phyloP scores from a whole-genome alignment of 1,284 basidiomycete genomes.

The Cystobasidium pallidum region DNA sequence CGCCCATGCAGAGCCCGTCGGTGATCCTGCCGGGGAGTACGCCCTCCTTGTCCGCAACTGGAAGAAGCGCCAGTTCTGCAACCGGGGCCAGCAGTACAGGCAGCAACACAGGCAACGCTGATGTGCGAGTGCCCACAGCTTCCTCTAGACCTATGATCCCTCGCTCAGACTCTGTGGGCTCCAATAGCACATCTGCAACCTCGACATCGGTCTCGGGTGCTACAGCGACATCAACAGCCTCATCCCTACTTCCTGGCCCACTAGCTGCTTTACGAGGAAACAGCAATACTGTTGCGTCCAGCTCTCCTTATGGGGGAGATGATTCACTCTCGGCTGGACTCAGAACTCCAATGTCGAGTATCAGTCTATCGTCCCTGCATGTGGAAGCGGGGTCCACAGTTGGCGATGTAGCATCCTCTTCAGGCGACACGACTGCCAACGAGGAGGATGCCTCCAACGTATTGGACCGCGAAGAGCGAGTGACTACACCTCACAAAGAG shows the following conservation, averaged over 20 bases:
- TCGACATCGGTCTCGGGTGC: conserved; percentile 26
- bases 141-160: conserved; percentile 5
- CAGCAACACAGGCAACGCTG: not conserved
- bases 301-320: conserved; percentile 18
- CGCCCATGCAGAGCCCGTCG: conserved; percentile 31
- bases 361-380: conserved; percentile 30
- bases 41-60: not conserved
- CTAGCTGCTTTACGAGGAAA: conserved; percentile 11
- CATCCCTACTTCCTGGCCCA: conserved; percentile 34
- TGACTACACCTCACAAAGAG: conserved; percentile 8
- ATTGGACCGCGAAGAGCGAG: conserved; percentile 4
- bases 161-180: conserved; percentile 6
- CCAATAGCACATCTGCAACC: conserved; percentile 24
- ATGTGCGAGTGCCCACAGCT: not conserved
- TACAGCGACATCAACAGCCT: conserved; percentile 27
- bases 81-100: conserved; percentile 13
- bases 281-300: conserved; percentile 9
- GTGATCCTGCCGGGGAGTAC: conserved; percentile 8
- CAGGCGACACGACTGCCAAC: conserved; percentile 25
- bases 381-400: conserved; percentile 32
- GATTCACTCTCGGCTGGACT: conserved; percentile 28
- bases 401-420: conserved; percentile 25
- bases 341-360: conserved; percentile 39
- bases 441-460: conserved; percentile 15
- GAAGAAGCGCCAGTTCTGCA: conserved; percentile 16